Evolutionary conservation across 148 eudicot genomes (phyloP).

Genomic region (Polygonum maritimum): DNA sequence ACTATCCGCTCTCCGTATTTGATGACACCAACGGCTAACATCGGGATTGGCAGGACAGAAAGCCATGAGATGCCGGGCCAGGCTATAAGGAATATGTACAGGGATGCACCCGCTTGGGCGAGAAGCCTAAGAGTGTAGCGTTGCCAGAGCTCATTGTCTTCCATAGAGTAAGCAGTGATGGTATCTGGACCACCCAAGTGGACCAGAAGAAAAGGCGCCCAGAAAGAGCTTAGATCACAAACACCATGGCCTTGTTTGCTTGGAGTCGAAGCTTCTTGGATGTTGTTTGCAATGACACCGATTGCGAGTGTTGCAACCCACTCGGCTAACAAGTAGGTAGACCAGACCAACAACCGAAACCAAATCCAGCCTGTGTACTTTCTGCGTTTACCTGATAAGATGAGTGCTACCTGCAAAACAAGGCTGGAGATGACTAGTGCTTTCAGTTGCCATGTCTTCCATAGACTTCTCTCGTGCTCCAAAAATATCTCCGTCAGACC

Average conservation of each 20-base stretch:
- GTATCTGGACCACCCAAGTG: conserved; percentile 28
- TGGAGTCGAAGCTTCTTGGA: background rate
- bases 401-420: conserved; percentile 18
- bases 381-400: conserved; percentile 23
- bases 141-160: conserved; percentile 36
- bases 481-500: conserved; percentile 17
- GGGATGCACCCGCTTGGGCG: conserved; percentile 15
- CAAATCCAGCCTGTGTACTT: conserved; percentile 15
- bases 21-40: conserved; percentile 26
- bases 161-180: conserved; percentile 26
- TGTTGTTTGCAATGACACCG: conserved; percentile 22
- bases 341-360: conserved; percentile 24
- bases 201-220: conserved; percentile 26
- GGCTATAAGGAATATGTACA: conserved; percentile 28
- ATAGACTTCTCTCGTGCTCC: conserved; percentile 6
- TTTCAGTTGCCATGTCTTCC: conserved; percentile 33
- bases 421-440: conserved; percentile 30
- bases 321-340: conserved; percentile 28
- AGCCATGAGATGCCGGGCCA: conserved; percentile 23
- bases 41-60: conserved; percentile 14
- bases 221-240: conserved; percentile 15
- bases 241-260: background rate
- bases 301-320: conserved; percentile 22
- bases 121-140: conserved; percentile 31
- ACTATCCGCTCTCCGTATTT: conserved; percentile 34